Base-by-base conservation (phyloP, 768 basidiomycete species). In the Ephemerocybe angulata region DNA sequence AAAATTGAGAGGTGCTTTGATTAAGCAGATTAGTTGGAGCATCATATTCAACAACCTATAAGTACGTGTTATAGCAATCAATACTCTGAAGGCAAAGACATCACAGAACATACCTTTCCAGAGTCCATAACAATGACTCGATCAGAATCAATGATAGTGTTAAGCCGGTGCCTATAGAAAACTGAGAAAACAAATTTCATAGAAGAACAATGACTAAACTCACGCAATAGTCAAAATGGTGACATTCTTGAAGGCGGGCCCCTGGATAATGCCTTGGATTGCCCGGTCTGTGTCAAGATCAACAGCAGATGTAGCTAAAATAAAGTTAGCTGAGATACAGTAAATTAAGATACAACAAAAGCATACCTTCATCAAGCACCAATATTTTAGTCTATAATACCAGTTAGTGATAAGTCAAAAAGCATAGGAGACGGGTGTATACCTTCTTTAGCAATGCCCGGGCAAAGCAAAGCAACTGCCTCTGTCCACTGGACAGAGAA, bases 221-320 rank as follows among this genome's bases (percentile, higher is more conserved):
- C 72, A 90, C 84, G 90, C 91, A 62, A 93, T 92, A 13, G 90
- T 93, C 50, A 96, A 69, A 54, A 93, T 92, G 11, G 93, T 94
- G 13, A 88, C 85, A 55, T 87, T 71, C 2, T 77, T 71, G 65
- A 95, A 96, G 28, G 87, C 80, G 3, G 86, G 80, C 6, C 93
- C 90, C 25, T 84, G 80, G 43, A 96, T 88, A 58, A 93, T 93
- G 11, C 86, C 84, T 73, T 97, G 93, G 58, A 95, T 90, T 27
- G 88, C 88, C 54, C 80, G 80, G 65, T 96, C 93, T 8, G 93
- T 95, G 64, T 95, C 91, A 30, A 94, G 73, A 68, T 95, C 93
- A 48, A 95, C 91, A 19, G 92, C 91, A 33, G 87, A 90, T 4
- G 92, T 95, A 2, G 92, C 90, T 88, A 50, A 47, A 25, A 53